Evolutionary conservation across 257 asterid species (phyloP).

Genomic region (Primulina huaijiensis): DNA sequence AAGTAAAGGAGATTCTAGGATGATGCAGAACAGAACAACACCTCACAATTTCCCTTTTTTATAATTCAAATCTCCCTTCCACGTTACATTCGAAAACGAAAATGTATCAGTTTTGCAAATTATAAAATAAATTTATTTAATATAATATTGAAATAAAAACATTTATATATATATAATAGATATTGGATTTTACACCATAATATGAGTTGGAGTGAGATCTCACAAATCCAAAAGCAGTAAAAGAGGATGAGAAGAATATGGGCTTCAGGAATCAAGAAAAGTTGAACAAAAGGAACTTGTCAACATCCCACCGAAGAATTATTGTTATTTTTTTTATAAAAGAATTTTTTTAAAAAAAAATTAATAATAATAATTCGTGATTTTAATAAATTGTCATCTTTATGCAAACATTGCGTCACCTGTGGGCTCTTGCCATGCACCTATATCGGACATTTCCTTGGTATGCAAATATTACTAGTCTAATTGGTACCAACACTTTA

Average conservation of each 20-base stretch:
- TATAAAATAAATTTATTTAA: too few relatives aligned
- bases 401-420: slow-evolving; percentile 39
- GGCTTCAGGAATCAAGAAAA: slow-evolving; percentile 66
- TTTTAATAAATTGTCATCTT: slow-evolving; percentile 19
- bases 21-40: slow-evolving; percentile 49
- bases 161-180: too few relatives aligned
- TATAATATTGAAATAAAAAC: too few relatives aligned
- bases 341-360: too few relatives aligned
- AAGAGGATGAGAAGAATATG: slow-evolving; percentile 45
- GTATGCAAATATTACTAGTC: too few relatives aligned
- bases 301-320: slow-evolving; percentile 51
- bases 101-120: too few relatives aligned
- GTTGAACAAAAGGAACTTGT: slow-evolving; percentile 54
- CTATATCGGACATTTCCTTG: background rate
- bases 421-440: slow-evolving; percentile 3
- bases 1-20: slow-evolving; percentile 86
- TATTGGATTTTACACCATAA: slow-evolving; percentile 23
- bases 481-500: too few relatives aligned
- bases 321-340: slow-evolving; percentile 3
- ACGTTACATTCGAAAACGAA: background rate
- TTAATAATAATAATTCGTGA: slow-evolving; percentile 1
- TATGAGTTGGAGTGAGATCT: slow-evolving; percentile 30
- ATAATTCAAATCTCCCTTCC: too few relatives aligned
- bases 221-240: slow-evolving; percentile 37
- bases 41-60: slow-evolving; percentile 1